Base-by-base conservation (phyloP, 73 alveolate species). In the Paramecium pentaurelia region DNA sequence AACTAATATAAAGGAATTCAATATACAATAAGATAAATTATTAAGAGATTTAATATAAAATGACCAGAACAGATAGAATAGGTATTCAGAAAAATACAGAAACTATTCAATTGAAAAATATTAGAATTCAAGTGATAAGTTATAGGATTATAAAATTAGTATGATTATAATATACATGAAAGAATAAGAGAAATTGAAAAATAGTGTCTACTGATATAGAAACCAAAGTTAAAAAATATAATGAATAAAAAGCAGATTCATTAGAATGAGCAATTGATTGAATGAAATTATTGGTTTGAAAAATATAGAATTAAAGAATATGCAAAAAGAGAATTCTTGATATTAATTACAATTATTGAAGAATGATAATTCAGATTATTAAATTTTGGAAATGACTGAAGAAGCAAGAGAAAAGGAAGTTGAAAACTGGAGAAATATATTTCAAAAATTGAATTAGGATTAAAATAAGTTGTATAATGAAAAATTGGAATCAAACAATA, bases 101-200 rank as follows among this genome's bases (percentile, higher is more conserved):
- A 80, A 1, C n/a, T 20, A 27, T 80, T 38, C 27, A 11, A 44
- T 80, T 10, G n/a, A 80, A 6, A 80, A 47, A 25, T 38, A 22
- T 12, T 80, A 80, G 14, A 77, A 80, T 80, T 80, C 44, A 80
- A 80, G 10, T 80, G 91, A 80, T 45, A 80, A 80, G 16, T 20
- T 16, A 10, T 32, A 9, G 8, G 18, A 6, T 47, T 80, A 4
- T 25, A 80, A 25, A 27, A 40, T 45, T 7, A 80, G 11, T 45
- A 45, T 49, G 71, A 80, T 20, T 47, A 80, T 10, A 14, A 10
- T 22, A 22, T 22, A 22, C 0, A 45, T 8, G 18, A 80, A 54
- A 49, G 91, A 80, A 44, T 44, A 45, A n/a, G 71, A 80, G 30
- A 80, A 47, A 45, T 20, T 28, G 22, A 77, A 80, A 27, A 80